These are phyloP conservation scores for Peterozyma toletana DNA, from an alignment of 805 yeast species.

Conservation along the genomic window DNA sequence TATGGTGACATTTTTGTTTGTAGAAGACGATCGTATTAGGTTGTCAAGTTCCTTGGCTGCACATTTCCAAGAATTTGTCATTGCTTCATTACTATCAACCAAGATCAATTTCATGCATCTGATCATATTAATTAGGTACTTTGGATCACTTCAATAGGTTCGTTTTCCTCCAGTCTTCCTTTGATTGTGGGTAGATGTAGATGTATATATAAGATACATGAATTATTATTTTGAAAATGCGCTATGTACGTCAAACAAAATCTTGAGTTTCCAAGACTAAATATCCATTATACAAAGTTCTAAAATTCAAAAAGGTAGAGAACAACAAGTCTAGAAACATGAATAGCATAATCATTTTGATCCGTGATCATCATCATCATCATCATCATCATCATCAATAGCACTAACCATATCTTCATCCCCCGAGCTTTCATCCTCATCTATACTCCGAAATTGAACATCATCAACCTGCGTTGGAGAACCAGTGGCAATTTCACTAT, in stretches of 20 bases:
- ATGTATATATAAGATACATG: no score
- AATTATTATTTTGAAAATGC: no score
- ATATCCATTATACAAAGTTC: no score
- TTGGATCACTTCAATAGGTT: no score
- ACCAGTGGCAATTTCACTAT: conserved; percentile 2
- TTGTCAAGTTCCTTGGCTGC: conserved; percentile 10
- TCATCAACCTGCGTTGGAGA: no score
- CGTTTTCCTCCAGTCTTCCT: no score
- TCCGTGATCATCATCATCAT: conserved; percentile 7
- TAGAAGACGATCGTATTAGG: neutral
- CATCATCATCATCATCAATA: conserved; percentile 3
- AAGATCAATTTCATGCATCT: conserved; percentile 13
- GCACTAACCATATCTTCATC: neutral
- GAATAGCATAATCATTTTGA: neutral
- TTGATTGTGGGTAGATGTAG: no score
- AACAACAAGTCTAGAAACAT: no score
- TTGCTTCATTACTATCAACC: conserved; percentile 13
- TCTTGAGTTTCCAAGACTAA: no score
- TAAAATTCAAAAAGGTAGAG: no score
- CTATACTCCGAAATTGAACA: neutral
- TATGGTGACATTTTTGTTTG: neutral
- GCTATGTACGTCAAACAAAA: no score
- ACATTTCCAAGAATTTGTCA: conserved; percentile 15
- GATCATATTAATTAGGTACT: neutral
- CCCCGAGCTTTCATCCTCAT: conserved; percentile 5